Evolutionary conservation across 1,284 basidiomycete genomes (phyloP).

Genomic region (Kwoniella shivajii): DNA sequence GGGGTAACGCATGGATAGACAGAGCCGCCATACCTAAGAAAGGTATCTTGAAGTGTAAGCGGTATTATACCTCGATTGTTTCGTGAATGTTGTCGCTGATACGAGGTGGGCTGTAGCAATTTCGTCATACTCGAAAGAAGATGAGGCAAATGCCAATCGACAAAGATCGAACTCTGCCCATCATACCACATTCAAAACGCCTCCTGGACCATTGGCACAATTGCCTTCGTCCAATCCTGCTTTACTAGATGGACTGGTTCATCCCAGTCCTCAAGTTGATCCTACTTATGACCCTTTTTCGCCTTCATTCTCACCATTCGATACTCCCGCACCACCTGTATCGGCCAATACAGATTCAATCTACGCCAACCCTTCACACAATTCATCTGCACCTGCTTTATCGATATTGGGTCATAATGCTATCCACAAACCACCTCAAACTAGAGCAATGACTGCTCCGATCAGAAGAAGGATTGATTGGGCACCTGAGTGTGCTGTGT

Average conservation of each 20-base stretch:
- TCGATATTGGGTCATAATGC: slow-evolving; percentile 58
- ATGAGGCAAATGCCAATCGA: slow-evolving; percentile 51
- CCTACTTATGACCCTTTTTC: slow-evolving; percentile 55
- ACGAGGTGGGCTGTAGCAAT: slow-evolving; percentile 3
- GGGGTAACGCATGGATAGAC: slow-evolving; percentile 69
- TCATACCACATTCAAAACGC: slow-evolving; percentile 61
- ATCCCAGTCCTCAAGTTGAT: slow-evolving; percentile 48
- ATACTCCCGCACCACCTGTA: slow-evolving; percentile 14
- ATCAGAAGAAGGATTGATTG: slow-evolving; percentile 71
- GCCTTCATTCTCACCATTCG: slow-evolving; percentile 60
- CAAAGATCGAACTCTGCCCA: slow-evolving; percentile 73
- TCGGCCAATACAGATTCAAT: slow-evolving; percentile 5
- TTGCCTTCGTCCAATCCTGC: slow-evolving; percentile 73
- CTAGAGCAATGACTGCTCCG: slow-evolving; percentile 42
- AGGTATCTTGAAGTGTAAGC: slow-evolving; percentile 87
- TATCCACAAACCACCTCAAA: slow-evolving; percentile 45
- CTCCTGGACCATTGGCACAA: slow-evolving; percentile 71
- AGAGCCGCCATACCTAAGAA: slow-evolving; percentile 67
- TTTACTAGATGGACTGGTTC: slow-evolving; percentile 72
- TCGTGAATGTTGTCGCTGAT: neutral
- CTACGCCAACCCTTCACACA: slow-evolving; percentile 34
- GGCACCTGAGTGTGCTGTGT: slow-evolving; percentile 88
- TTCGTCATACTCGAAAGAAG: slow-evolving; percentile 16
- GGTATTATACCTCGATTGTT: neutral
- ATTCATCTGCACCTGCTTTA: slow-evolving; percentile 78